Conservation (phyloP, 306 rosid genomes). For the Malus sylvestris region DNA sequence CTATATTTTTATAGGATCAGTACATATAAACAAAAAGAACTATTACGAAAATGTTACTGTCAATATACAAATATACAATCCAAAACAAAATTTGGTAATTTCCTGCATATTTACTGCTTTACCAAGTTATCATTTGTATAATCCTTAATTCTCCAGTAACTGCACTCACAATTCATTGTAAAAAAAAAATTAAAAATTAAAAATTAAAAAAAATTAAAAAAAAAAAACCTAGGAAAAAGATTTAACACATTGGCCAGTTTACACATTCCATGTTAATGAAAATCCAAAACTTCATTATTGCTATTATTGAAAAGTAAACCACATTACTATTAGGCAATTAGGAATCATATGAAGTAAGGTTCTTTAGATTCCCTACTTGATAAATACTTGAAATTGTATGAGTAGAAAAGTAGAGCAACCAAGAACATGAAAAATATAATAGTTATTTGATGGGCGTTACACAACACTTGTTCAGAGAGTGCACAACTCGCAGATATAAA, state of each 20-base stretch:
- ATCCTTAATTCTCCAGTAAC: background rate
- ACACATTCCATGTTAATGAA: background rate
- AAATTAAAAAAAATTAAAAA: background rate
- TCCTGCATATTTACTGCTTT: background rate
- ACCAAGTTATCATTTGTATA: background rate
- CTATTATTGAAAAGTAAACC: background rate
- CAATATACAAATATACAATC: background rate
- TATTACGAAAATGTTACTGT: background rate
- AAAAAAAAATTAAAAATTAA: background rate
- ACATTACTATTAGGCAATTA: background rate
- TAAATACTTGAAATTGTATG: background rate
- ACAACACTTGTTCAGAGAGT: background rate
- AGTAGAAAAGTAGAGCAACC: background rate
- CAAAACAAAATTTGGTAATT: background rate
- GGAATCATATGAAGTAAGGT: background rate
- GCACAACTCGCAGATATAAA: constrained; percentile 7
- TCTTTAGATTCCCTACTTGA: background rate
- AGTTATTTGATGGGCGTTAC: background rate
- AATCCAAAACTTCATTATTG: background rate
- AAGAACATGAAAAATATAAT: background rate
- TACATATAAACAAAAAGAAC: background rate
- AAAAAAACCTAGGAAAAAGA: background rate
- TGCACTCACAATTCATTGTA: background rate
- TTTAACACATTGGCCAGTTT: background rate
- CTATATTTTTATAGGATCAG: background rate